These are phyloP conservation scores for Sclerotinia sclerotiorum DNA, from an alignment of 2,329 filamentous ascomycete genomes.

Conservation along the genomic window DNA sequence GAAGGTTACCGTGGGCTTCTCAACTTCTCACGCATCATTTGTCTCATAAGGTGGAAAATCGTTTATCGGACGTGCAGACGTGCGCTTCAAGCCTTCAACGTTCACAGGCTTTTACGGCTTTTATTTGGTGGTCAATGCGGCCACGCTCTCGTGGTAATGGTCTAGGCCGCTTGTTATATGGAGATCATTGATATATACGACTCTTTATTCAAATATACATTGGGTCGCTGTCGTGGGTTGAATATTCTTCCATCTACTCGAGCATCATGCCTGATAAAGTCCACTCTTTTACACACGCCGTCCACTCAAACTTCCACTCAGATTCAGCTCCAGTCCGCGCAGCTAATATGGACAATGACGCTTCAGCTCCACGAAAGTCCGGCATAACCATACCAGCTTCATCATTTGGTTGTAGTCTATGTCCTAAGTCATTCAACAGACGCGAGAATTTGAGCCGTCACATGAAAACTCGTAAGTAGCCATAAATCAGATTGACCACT, in stretches of 20 bases:
- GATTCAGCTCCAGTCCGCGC: not conserved
- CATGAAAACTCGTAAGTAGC: slow-evolving; percentile 18
- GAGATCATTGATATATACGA: not conserved
- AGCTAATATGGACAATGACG: not conserved
- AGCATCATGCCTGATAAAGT: slow-evolving; percentile 14
- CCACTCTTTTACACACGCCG: slow-evolving; percentile 4
- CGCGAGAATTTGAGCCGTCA: slow-evolving; percentile 16
- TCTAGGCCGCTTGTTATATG: not conserved
- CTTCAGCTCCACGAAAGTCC: not conserved
- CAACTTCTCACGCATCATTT: slow-evolving; percentile 3
- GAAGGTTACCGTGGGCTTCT: not conserved
- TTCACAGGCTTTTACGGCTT: slow-evolving; percentile 5
- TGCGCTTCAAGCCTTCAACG: slow-evolving; percentile 15
- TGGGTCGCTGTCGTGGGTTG: slow-evolving; percentile 7
- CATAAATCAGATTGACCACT: not conserved
- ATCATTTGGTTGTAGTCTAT: slow-evolving; percentile 6
- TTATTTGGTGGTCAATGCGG: not conserved
- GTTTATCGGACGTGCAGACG: slow-evolving; percentile 14
- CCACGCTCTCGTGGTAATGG: not conserved
- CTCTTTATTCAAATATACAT: slow-evolving; percentile 16
- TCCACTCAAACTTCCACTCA: slow-evolving; percentile 5
- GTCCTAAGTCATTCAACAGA: slow-evolving; percentile 9
- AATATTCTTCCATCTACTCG: not conserved
- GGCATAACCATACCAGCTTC: not conserved
- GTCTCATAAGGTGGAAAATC: slow-evolving; percentile 4